Evolutionary conservation across 352 stramenopile genomes (phyloP), one percentile per base, ranked within the genome.

Genomic region (Pilasporangium apinafurcum): DNA sequence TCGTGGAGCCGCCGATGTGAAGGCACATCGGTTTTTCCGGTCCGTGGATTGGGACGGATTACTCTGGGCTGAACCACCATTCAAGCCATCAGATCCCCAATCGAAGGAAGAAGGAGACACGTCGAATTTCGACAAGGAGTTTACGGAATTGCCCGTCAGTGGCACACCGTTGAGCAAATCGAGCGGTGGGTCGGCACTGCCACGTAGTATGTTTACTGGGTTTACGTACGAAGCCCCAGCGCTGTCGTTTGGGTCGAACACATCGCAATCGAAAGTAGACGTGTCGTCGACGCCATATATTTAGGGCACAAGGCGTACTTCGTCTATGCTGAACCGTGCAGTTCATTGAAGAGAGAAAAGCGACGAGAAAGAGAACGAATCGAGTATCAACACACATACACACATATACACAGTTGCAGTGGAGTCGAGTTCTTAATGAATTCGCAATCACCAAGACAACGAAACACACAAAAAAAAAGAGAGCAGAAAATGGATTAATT

Each of bases 101-200:
- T 85, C 80, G 8, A 92, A 92, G 52, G 81, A 92, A 56, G 73
- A 83, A 31, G 81, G 76, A 26, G 81, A 95, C 49, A 93, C 79
- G 41, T 90, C 76, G 36, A 96, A 96, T 64, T 96, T 96, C 41
- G 85, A 96, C 62, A 78, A 69, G 46, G 79, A 95, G 54, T 96
- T 96, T 56, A 96, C 85, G 13, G 74, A 91, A 46, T 56, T 95
- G 51, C 85, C 85, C 1, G 78, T 93, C 44, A 86, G 61, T 18
- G 76, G 75, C 51, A 93, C 78, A 37, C 78, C 78, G 22, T 49
- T 91, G 50, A 93, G 81, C 49, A 82, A 79, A 57, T 83, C 74
- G 33, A 68, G 59, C 14, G 57, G 61, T 8, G 65, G 73, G 4
- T 82, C 67, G 3, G 69, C 64, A 8, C 44, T 92, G 12, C 77